These are phyloP conservation scores for Oxytropis ochrocephala DNA, from an alignment of 306 rosid species.

Conservation along the genomic window DNA sequence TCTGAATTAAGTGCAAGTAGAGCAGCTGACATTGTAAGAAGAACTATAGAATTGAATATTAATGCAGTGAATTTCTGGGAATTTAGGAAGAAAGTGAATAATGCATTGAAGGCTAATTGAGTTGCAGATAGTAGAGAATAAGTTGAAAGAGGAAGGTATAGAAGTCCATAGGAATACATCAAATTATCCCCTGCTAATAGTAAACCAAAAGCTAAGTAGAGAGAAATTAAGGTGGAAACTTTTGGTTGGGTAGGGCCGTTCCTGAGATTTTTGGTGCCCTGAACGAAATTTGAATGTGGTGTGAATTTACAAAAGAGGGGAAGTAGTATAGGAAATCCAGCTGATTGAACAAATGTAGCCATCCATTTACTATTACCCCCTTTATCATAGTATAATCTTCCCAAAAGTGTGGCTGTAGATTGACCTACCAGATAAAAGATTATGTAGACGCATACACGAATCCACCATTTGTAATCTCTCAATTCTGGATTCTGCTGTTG, in stretches of 20 bases:
- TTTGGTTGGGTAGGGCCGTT: conserved; percentile 23
- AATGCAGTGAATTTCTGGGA: conserved; percentile 50
- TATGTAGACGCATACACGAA: conserved; percentile 33
- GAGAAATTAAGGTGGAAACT: conserved; percentile 1
- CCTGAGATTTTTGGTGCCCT: not conserved
- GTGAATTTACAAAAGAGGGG: conserved; percentile 34
- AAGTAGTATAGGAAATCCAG: conserved; percentile 54
- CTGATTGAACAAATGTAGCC: conserved; percentile 61
- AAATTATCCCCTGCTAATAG: conserved; percentile 35
- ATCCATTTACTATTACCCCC: conserved; percentile 74
- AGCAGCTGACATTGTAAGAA: conserved; percentile 45
- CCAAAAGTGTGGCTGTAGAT: conserved; percentile 50
- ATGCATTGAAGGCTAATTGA: conserved; percentile 60
- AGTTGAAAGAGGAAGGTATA: conserved; percentile 55
- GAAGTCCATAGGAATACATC: conserved; percentile 63
- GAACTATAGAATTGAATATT: conserved; percentile 48
- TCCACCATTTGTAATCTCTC: conserved; percentile 42
- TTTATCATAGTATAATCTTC: conserved; percentile 50
- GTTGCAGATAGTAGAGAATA: conserved; percentile 54
- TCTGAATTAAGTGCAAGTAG: conserved; percentile 42
- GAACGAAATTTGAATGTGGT: not conserved
- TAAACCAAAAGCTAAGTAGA: conserved; percentile 41
- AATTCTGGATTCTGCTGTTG: not conserved
- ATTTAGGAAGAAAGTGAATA: conserved; percentile 47
- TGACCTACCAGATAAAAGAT: conserved; percentile 43